These are phyloP conservation scores for Jatropha curcas DNA, from an alignment of 345 rosid genomes.

Conservation along the genomic window DNA sequence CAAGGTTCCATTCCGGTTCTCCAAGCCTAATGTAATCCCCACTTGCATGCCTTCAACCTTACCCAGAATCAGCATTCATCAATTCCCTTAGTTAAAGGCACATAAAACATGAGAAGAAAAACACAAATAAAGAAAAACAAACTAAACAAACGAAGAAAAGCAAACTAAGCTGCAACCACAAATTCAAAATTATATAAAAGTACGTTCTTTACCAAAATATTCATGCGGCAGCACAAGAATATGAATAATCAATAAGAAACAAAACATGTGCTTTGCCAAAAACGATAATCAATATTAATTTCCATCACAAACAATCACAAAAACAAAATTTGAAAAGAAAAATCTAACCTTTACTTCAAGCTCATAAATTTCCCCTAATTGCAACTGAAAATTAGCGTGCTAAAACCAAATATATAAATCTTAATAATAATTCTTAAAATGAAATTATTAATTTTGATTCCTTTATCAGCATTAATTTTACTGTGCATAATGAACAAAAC, in stretches of 20 bases:
- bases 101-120: constrained; percentile 30
- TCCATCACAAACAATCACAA: neutral
- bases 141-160: neutral
- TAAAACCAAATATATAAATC: neutral
- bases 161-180: neutral
- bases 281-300: neutral
- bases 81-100: constrained; percentile 46
- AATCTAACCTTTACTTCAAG: neutral
- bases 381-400: neutral
- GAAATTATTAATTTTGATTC: too few species aligned
- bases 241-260: neutral
- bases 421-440: too few species aligned
- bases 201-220: neutral
- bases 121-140: constrained; percentile 1
- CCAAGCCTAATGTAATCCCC: constrained; percentile 82
- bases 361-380: neutral
- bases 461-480: neutral
- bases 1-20: constrained; percentile 68
- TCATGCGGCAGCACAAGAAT: neutral
- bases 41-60: constrained; percentile 99
- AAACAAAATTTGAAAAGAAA: neutral
- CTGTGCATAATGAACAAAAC: constrained; percentile 2
- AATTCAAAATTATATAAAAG: neutral
- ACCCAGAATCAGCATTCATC: constrained; percentile 51
- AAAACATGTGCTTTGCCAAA: too few species aligned